Evolutionary conservation across 345 rosid species (phyloP).

Genomic region (Eucalyptus erythrocorys): DNA sequence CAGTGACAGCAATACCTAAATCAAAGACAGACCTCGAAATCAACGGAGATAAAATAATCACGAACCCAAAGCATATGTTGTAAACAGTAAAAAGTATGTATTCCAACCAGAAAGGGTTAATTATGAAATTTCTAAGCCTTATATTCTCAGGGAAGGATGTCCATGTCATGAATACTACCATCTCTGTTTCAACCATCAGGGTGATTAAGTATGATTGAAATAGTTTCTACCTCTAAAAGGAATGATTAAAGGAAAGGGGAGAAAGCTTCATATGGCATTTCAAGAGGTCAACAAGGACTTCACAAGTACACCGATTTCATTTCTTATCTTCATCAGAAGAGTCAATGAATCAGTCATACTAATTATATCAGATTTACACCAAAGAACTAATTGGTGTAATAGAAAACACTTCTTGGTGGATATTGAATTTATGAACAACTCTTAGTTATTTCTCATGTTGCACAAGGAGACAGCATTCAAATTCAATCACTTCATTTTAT

Average conservation of each 20-base stretch:
- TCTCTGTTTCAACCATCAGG: not conserved
- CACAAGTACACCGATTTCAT: not conserved
- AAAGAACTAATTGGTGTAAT: not conserved
- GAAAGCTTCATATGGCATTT: not conserved
- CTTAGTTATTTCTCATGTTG: not conserved
- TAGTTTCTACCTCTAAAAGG: not conserved
- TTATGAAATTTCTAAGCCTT: not conserved
- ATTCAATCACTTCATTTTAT: not conserved
- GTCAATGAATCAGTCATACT: not conserved
- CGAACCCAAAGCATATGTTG: not conserved
- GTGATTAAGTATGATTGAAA: not conserved
- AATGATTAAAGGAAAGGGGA: not conserved
- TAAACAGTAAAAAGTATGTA: not conserved
- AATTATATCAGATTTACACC: not conserved
- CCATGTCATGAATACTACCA: not conserved
- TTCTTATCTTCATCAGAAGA: not conserved
- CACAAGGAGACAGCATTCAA: not conserved
- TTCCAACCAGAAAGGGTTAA: too few relatives aligned
- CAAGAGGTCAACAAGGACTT: not conserved
- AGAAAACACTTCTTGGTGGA: not conserved
- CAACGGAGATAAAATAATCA: not conserved
- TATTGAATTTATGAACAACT: not conserved
- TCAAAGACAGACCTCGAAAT: not conserved
- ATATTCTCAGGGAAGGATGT: not conserved
- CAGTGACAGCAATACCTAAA: constrained; percentile 36